phyloP scores from a whole-genome alignment of 2,329 filamentous ascomycete genomes.

The Alternaria arbusti region DNA sequence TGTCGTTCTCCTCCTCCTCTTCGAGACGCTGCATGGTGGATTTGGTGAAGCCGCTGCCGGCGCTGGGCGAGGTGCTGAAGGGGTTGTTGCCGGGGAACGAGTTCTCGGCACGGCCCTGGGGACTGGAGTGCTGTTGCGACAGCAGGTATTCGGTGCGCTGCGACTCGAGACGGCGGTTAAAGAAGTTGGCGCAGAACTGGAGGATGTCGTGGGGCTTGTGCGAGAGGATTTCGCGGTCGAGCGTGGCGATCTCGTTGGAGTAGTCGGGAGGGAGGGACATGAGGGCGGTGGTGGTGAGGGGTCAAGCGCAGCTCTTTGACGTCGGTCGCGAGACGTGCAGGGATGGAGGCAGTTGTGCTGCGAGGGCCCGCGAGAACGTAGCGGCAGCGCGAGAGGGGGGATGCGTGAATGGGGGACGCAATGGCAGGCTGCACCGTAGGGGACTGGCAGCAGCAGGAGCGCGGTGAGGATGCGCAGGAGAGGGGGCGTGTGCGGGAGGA shows the following conservation, averaged over 20 bases:
- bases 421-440: conserved; percentile 7
- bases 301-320: conserved; percentile 47
- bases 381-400: conserved; percentile 18
- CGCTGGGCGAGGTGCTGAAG: conserved; percentile 62
- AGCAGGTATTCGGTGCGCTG: conserved; percentile 66
- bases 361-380: conserved; percentile 32
- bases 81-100: conserved; percentile 82
- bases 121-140: conserved; percentile 55
- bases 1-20: conserved; percentile 84
- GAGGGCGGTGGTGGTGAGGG: conserved; percentile 40
- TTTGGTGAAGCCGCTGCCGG: conserved; percentile 51
- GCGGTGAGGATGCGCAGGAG: conserved; percentile 24
- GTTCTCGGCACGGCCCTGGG: conserved; percentile 63
- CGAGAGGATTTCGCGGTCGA: conserved; percentile 66
- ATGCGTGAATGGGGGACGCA: conserved; percentile 1
- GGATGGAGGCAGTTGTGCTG: conserved; percentile 42
- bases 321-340: conserved; percentile 45
- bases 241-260: conserved; percentile 66
- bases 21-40: conserved; percentile 67
- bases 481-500: conserved; percentile 26
- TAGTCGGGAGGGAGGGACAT: conserved; percentile 52
- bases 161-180: conserved; percentile 68
- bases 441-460: conserved; percentile 8
- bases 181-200: conserved; percentile 75
- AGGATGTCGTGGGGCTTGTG: conserved; percentile 68